Evolutionary conservation across 2,329 filamentous ascomycete genomes (phyloP), one percentile per base, ranked within the genome.

Genomic region (Aspergillus carbonarius): DNA sequence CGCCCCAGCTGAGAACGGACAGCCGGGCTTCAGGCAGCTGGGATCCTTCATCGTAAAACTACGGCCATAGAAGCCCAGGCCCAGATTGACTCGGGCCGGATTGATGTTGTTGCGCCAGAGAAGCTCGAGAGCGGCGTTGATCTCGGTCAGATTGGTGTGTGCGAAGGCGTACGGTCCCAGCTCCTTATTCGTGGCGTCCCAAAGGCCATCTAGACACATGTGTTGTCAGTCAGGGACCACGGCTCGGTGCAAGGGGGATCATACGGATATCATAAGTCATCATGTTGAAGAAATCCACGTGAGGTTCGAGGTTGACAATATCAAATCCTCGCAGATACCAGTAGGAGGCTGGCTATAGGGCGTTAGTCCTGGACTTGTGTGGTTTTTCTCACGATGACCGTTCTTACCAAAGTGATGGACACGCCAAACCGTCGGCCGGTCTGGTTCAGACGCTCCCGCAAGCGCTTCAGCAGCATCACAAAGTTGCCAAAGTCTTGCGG

Each of bases 51-150:
- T 46, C 8, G 56, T 63, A 54, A 62, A 63, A 18, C 50, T 58
- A 1, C 62, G 62, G 0, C 80, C 81, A 54, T 84, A 84, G 49
- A 73, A 75, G 1, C 79, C 79, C 0, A 82, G 55, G 1, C 82
- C 82, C 7, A 85, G 55, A 23, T 63, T 51, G 4, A 84, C 62
- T 55, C 81, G 79, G 0, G 60, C 48, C 0, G 82, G 72, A 0
- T 69, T 62, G 1, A 85, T 66, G 20, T 75, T 63, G 30, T 73
- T 76, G 7, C 78, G 70, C 79, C 81, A 83, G 4, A 83, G 66
- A 0, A 83, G 74, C 3, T 81, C 73, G 0, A 81, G 49, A 0
- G 72, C 71, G 0, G 62, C 27, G 5, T 77, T 68, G 17, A 67
- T 66, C 34, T 68, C 68, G 1, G 68, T 70, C 9, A 70, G 34